phyloP scores from a whole-genome alignment of 306 rosid species.

The Rosa lucieae region DNA sequence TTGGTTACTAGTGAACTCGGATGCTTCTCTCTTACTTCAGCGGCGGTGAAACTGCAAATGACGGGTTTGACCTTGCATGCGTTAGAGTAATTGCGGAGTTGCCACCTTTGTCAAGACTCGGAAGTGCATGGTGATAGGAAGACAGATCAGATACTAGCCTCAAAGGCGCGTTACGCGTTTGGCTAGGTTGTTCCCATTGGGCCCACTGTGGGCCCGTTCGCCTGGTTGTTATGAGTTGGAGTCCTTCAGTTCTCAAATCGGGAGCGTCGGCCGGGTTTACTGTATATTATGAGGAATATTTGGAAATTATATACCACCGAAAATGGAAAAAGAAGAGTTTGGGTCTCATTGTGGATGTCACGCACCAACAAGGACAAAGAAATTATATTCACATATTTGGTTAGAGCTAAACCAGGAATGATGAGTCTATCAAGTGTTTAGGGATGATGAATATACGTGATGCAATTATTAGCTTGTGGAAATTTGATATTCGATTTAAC shows the following conservation, averaged over 20 bases:
- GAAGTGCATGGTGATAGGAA: background rate
- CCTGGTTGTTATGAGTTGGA: background rate
- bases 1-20: background rate
- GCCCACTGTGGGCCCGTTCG: background rate
- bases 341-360: background rate
- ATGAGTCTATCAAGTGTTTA: background rate
- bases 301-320: background rate
- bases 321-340: background rate
- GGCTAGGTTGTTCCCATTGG: background rate
- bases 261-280: background rate
- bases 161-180: conserved; percentile 19
- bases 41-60: background rate
- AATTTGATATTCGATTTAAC: too few relatives aligned
- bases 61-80: background rate
- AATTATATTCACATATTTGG: background rate
- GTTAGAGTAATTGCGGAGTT: background rate
- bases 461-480: background rate
- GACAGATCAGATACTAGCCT: conserved; percentile 12
- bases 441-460: background rate
- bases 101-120: background rate
- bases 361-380: background rate
- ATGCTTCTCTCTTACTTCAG: background rate
- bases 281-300: background rate
- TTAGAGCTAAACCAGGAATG: background rate
- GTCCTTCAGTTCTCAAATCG: background rate